Base-by-base conservation (phyloP, 2,329 filamentous ascomycete species). In the Arthrobotrys sinensis region DNA sequence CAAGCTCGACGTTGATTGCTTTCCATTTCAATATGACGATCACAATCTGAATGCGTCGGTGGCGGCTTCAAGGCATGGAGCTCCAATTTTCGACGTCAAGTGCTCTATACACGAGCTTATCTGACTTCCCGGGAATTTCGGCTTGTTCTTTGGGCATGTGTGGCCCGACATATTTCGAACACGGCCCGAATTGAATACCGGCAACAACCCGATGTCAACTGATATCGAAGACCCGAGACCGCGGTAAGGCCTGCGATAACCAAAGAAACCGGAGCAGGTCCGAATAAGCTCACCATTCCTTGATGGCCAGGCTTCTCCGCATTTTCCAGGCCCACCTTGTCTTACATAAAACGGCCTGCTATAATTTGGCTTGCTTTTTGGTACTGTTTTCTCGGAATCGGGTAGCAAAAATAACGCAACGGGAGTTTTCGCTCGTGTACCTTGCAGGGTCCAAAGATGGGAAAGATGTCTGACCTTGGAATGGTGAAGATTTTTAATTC, bases 311-410 rank as follows among this genome's bases (percentile, higher is more conserved):
- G 66, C 66, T 77, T 77, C 73, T 77, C 73, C 73, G 73, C 73
- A 77, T 71, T 71, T 77, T 71, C 73, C 73, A 77, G 73, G 73
- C 66, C 73, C 66, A 70, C 73, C 62, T 71, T 70, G 66, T 70
- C 73, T 46, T 43, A 70, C 66, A 57, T 69, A 65, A 43, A 70
- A 76, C 72, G 57, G 40, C 55, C 66, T 46, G 63, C 63, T 76
- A 77, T 77, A 68, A 60, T 66, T 21, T 55, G 46, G 46, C 64
- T 32, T 63, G n/a, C 62, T 45, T 67, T 57, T 60, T 21, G 50
- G 28, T 75, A 3, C 8, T 55, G 14, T 36, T 43, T 46, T 62
- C 3, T 38, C 32, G 52, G 52, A 45, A 55, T 69, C 65, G 60
- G 50, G 64, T 66, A 40, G 73, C 72, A 52, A 77, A 77, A 77